Percentiles rank a stretch among this genome's conserved stretches.
Evolutionary conservation across 495 filamentous ascomycete genomes (phyloP).

Genomic region (Penicillium maclennaniae): DNA sequence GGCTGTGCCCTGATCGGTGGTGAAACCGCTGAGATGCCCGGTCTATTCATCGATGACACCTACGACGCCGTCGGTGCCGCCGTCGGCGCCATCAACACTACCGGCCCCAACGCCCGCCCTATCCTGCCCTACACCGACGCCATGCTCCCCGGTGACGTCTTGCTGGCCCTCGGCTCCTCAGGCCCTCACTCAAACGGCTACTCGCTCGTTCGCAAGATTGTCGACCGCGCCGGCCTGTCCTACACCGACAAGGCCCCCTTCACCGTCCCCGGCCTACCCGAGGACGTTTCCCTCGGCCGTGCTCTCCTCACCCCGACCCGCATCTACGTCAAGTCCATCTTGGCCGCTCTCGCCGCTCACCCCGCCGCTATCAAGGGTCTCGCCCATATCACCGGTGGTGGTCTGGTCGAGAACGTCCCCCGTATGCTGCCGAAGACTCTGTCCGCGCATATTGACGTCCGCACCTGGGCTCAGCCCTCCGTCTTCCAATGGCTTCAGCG

Average conservation of each 20-base stretch:
- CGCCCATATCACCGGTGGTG: conserved; percentile 94
- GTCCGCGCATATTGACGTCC: conserved; percentile 71
- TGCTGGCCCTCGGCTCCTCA: conserved; percentile 76
- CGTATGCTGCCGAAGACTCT: conserved; percentile 79
- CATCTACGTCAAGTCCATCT: conserved; percentile 74
- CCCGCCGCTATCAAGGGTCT: conserved; percentile 79
- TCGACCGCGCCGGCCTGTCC: conserved; percentile 63
- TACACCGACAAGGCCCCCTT: conserved; percentile 75
- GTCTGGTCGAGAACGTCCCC: conserved; percentile 86
- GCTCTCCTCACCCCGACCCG: conserved; percentile 74
- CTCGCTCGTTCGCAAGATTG: conserved; percentile 84
- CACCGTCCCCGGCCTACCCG: conserved; percentile 43
- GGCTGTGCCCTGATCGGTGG: conserved; percentile 89
- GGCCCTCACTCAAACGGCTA: conserved; percentile 95
- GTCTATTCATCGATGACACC: conserved; percentile 74
- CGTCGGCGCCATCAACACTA: conserved; percentile 70
- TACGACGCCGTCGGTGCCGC: conserved; percentile 90
- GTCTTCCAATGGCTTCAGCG: conserved; percentile 83
- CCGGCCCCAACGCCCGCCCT: conserved; percentile 45
- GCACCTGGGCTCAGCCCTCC: conserved; percentile 63
- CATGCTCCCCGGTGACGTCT: conserved; percentile 78
- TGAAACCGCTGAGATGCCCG: conserved; percentile 97
- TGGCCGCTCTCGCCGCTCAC: conserved; percentile 52
- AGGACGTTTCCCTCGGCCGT: conserved; percentile 55
- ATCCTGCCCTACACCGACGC: conserved; percentile 69